A percentile compares a stretch with the other conserved stretches of the same genome.
Conservation (phyloP, 768 basidiomycete species). For the Termitomyces sp. region DNA sequence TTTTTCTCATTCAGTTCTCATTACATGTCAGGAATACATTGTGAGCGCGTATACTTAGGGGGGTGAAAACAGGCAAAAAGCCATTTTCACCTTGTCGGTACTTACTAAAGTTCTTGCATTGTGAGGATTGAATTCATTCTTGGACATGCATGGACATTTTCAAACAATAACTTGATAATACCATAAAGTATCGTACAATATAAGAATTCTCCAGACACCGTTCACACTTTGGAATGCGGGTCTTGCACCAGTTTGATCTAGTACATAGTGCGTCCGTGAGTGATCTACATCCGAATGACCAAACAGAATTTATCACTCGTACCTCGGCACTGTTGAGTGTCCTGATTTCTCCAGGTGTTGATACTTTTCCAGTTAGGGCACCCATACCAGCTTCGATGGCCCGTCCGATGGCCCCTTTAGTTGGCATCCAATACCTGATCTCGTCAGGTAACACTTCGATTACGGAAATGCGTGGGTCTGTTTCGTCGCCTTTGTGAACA, state of each 20-base stretch:
- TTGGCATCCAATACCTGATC: conserved; percentile 80
- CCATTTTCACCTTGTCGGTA: too few relatives aligned
- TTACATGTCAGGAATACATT: too few relatives aligned
- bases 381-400: conserved; percentile 57
- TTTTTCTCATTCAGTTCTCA: too few relatives aligned
- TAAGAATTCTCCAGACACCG: not conserved
- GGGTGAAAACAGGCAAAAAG: too few relatives aligned
- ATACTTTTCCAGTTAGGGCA: conserved; percentile 57
- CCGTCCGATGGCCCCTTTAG: conserved; percentile 53
- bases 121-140: too few relatives aligned
- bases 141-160: not conserved
- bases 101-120: too few relatives aligned
- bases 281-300: not conserved
- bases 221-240: conserved; percentile 26
- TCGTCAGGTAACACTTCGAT: conserved; percentile 79
- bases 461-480: conserved; percentile 75
- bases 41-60: too few relatives aligned
- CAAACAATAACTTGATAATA: too few relatives aligned
- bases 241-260: conserved; percentile 45
- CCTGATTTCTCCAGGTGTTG: conserved; percentile 72
- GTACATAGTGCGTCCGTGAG: not conserved
- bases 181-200: not conserved
- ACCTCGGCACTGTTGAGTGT: conserved; percentile 77
- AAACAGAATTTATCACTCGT: conserved; percentile 16
- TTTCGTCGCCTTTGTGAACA: conserved; percentile 73